phyloP scores from a whole-genome alignment of 164 flowering plant genomes.

The Protea cynaroides region DNA sequence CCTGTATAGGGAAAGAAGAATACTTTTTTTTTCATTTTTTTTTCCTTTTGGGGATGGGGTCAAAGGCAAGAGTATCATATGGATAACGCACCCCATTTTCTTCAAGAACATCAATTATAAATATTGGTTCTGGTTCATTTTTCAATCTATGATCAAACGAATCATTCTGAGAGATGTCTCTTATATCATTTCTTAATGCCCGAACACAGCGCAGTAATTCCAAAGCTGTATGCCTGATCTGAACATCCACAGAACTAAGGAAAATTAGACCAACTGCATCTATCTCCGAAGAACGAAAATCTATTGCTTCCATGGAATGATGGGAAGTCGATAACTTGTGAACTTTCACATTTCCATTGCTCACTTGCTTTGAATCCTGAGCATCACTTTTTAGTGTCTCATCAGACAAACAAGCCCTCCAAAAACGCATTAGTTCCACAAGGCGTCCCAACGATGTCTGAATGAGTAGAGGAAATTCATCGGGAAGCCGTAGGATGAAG shows the following conservation, averaged over 20 bases:
- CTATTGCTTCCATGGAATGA: conserved; percentile 54
- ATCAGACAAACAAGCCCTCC: conserved; percentile 83
- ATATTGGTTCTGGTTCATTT: conserved; percentile 79
- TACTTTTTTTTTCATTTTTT: too few species aligned
- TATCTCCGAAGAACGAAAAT: conserved; percentile 82
- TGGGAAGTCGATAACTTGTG: conserved; percentile 38
- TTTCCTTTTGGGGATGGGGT: too few species aligned
- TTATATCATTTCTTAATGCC: conserved; percentile 80
- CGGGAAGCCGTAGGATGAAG: conserved; percentile 78
- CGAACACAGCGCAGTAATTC: conserved; percentile 96
- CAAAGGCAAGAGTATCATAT: conserved; percentile 1
- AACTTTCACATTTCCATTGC: conserved; percentile 34
- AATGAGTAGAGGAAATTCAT: conserved; percentile 96
- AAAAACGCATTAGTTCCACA: conserved; percentile 92
- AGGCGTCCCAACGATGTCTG: conserved; percentile 91
- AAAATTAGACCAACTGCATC: conserved; percentile 98
- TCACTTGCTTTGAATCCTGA: conserved; percentile 37
- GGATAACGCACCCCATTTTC: conserved; percentile 79
- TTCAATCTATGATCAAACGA: conserved; percentile 41
- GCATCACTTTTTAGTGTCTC: conserved; percentile 48
- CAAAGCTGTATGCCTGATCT: conserved; percentile 91
- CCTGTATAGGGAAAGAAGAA: neutral
- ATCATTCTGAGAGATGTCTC: conserved; percentile 42
- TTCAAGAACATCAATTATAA: conserved; percentile 89
- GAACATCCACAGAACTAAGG: conserved; percentile 92